Base-by-base conservation (phyloP, 2,329 filamentous ascomycete species). In the Didymella exigua region DNA sequence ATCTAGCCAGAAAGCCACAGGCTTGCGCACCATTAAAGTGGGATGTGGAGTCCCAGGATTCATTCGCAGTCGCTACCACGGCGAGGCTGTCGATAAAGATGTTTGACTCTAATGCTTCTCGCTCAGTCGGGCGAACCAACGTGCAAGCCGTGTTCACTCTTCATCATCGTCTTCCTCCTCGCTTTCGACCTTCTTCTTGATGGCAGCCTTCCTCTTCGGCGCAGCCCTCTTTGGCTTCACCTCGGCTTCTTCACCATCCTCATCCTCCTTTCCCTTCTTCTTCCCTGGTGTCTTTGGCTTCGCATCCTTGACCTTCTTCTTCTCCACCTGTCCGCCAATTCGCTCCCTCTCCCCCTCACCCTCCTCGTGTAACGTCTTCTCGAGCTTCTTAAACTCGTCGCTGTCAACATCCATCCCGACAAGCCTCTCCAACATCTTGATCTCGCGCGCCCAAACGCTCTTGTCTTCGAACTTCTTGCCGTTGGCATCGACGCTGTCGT, bases 381-480 rank as follows among this genome's bases (percentile, higher is more conserved):
- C 91, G 47, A 90, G 76, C 11, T 79, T 74, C 62, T 76, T 78
- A 71, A 97, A 97, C 65, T 90, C 87, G 8, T 87, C 81, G n/a
- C 84, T 81, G 30, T 91, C 88, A 0, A 85, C 73, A 71, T 97
- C 89, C 85, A 93, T 91, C 7, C 88, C 93, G 34, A 97, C 89
- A 45, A 99, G 79, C 40, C 86, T 86, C 77, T 99, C 95, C 5
- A 99, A 82, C 60, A 98, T 79, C 79, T 97, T 97, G 76, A 99
- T 98, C 78, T 99, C 95, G 40, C 87, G 83, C 1, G 93, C 92
- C 93, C 93, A 98, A 14, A 97, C 83, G 48, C 84, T 80, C 74
- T 88, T 91, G 74, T 97, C 91, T 69, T 96, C 89, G 31, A 87
- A 75, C 24, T 82, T 81, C 67, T 81, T 81, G 37, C 88, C 89